These are phyloP conservation scores for Aspergillus phoenicis DNA, from an alignment of 2,329 filamentous ascomycete species.

Conservation along the genomic window DNA sequence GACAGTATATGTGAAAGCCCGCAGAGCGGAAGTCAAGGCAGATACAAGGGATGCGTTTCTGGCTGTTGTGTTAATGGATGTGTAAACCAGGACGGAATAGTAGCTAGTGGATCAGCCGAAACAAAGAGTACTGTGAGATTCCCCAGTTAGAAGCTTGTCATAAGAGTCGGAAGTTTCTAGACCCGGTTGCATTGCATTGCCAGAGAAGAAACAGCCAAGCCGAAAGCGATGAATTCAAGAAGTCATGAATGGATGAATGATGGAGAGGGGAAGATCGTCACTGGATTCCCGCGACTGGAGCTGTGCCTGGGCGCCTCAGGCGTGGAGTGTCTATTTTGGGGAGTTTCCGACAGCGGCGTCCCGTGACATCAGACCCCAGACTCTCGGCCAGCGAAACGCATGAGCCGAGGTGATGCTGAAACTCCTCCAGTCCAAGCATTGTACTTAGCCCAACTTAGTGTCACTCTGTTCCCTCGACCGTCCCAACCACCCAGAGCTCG, in stretches of 20 bases:
- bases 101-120: background rate
- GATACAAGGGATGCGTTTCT: background rate
- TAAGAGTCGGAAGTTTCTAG: background rate
- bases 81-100: background rate
- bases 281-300: background rate
- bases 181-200: background rate
- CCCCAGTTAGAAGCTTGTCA: background rate
- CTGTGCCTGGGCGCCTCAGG: background rate
- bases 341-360: constrained; percentile 17
- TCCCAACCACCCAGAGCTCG: constrained; percentile 12
- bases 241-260: background rate
- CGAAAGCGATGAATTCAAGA: background rate
- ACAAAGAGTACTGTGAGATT: background rate
- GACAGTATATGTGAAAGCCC: background rate
- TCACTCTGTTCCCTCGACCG: constrained; percentile 13
- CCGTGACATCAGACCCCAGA: constrained; percentile 39
- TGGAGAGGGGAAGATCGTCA: background rate
- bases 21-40: background rate
- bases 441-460: constrained; percentile 19
- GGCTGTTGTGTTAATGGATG: background rate
- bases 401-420: constrained; percentile 39
- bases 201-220: background rate
- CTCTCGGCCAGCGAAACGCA: constrained; percentile 22
- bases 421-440: constrained; percentile 18
- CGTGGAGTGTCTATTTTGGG: background rate